phyloP scores from a whole-genome alignment of 139 green algal genomes.

The Pedinophyceae sp. region DNA sequence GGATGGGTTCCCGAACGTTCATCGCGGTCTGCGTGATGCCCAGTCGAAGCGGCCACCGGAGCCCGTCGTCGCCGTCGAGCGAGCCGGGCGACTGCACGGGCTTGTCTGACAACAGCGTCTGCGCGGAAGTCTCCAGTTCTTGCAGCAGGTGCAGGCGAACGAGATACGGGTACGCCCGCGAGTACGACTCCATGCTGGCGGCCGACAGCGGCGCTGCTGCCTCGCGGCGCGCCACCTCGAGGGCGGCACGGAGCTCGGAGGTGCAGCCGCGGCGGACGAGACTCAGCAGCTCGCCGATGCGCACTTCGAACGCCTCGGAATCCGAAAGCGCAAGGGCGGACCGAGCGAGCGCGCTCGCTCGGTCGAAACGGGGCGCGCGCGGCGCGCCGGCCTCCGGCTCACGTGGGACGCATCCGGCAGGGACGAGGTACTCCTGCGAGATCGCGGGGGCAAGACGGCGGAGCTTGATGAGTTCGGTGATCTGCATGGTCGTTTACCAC shows the following conservation, averaged over 20 bases:
- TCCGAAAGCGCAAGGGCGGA: no score
- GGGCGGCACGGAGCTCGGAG: constrained; percentile 14
- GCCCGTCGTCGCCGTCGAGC: constrained; percentile 18
- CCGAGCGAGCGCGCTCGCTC: background rate
- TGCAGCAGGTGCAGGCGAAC: constrained; percentile 75
- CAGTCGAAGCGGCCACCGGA: constrained; percentile 61
- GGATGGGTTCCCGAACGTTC: constrained; percentile 53
- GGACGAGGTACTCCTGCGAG: background rate
- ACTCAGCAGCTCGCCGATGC: constrained; percentile 37
- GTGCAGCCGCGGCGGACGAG: constrained; percentile 22
- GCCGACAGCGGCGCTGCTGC: constrained; percentile 56
- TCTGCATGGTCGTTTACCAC: no score
- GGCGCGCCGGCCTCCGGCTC: background rate
- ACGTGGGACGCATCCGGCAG: background rate
- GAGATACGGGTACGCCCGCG: constrained; percentile 69
- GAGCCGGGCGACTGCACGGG: constrained; percentile 3
- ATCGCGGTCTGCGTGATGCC: constrained; percentile 38
- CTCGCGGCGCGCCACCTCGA: constrained; percentile 28
- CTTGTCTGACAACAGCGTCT: background rate
- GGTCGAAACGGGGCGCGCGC: background rate
- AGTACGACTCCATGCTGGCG: constrained; percentile 69
- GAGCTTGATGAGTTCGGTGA: no score
- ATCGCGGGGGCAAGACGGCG: background rate
- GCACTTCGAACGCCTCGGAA: constrained; percentile 16
- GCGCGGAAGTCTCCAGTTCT: constrained; percentile 18